Conservation (phyloP, 2,329 filamentous ascomycete genomes). For the Davidsoniella neocaledoniae region DNA sequence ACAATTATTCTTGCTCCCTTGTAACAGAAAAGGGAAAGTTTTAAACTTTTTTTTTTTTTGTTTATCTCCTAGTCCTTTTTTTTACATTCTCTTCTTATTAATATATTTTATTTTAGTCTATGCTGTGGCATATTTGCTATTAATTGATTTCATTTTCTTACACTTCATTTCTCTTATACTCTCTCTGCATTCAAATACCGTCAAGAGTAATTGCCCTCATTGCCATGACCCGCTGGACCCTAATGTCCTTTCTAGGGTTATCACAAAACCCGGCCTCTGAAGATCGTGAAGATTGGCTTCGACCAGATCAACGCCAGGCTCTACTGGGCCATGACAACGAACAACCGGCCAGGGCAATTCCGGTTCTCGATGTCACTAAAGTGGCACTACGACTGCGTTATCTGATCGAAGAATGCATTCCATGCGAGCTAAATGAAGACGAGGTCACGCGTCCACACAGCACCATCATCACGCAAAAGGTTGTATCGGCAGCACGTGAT, state of each 20-base stretch:
- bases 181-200: no score
- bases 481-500: slow-evolving; percentile 64
- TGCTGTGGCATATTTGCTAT: no score
- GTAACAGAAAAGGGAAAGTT: no score
- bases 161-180: no score
- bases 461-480: slow-evolving; percentile 62
- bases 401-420: slow-evolving; percentile 74
- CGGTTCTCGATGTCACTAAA: slow-evolving; percentile 69
- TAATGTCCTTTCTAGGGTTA: slow-evolving; percentile 10
- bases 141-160: no score
- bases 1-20: no score
- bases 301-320: not conserved
- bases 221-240: slow-evolving; percentile 6
- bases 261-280: not conserved
- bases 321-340: no score
- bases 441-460: slow-evolving; percentile 68
- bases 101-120: no score
- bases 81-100: no score
- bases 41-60: no score
- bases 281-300: slow-evolving; percentile 3
- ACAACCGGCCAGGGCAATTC: slow-evolving; percentile 41
- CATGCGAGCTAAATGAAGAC: slow-evolving; percentile 70
- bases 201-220: no score
- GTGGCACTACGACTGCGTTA: slow-evolving; percentile 79
- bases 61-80: no score